A percentile compares a stretch with the other conserved stretches of the same genome.
Conservation (phyloP, 2,329 filamentous ascomycete species). For the Akanthomyces lecanii region DNA sequence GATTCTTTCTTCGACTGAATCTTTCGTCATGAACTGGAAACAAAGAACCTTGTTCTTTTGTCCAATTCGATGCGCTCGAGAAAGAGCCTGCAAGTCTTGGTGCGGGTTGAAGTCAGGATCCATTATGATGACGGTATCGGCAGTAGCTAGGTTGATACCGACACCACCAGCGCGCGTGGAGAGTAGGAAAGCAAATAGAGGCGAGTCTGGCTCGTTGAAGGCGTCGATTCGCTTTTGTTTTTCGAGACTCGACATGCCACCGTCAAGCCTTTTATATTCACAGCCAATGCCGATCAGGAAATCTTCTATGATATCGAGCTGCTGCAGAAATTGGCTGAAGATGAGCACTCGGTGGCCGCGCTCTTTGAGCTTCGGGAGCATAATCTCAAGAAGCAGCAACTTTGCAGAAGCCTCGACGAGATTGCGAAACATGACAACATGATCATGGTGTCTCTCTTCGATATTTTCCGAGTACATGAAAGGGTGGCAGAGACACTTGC, state of each 20-base stretch:
- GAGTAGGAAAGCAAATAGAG: slow-evolving; percentile 83
- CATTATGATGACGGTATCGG: slow-evolving; percentile 96
- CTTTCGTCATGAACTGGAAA: slow-evolving; percentile 88
- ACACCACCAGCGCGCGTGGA: slow-evolving; percentile 95
- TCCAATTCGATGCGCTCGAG: slow-evolving; percentile 90
- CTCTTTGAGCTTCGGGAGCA: slow-evolving; percentile 82
- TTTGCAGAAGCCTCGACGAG: slow-evolving; percentile 90
- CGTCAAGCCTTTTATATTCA: slow-evolving; percentile 76
- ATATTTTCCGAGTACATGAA: slow-evolving; percentile 91
- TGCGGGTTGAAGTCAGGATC: slow-evolving; percentile 98
- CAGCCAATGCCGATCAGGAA: slow-evolving; percentile 75
- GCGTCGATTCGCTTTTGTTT: slow-evolving; percentile 94
- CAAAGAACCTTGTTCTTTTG: slow-evolving; percentile 95
- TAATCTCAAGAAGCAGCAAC: slow-evolving; percentile 73
- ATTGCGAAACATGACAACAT: slow-evolving; percentile 66
- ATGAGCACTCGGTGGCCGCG: slow-evolving; percentile 87
- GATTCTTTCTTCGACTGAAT: slow-evolving; percentile 89
- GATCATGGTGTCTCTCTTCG: slow-evolving; percentile 69
- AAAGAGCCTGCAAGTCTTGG: slow-evolving; percentile 93
- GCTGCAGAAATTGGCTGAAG: slow-evolving; percentile 91
- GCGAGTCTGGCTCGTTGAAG: slow-evolving; percentile 81
- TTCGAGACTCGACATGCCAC: slow-evolving; percentile 71
- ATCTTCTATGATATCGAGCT: slow-evolving; percentile 87
- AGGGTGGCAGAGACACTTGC: slow-evolving; percentile 92
- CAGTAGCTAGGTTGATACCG: slow-evolving; percentile 94